Evolutionary conservation across 2,329 filamentous ascomycete species (phyloP), one percentile per base, ranked within the genome.

Genomic region (Neonectria magnoliae): DNA sequence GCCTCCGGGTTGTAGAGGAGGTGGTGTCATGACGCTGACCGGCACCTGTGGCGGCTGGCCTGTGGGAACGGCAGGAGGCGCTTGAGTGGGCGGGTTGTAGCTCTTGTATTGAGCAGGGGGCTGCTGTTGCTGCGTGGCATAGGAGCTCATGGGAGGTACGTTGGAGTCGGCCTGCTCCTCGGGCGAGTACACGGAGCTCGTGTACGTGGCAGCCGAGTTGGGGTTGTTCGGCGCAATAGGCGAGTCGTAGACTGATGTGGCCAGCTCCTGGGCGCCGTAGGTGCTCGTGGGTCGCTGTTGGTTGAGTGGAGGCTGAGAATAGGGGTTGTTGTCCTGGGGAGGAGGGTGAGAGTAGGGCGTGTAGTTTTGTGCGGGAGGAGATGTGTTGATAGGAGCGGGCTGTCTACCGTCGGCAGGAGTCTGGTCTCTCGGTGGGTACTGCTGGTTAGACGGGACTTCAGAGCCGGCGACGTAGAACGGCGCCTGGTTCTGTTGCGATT

Each of bases 181-280:
- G 6, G 82, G 79, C 5, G 83, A 83, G 71, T 85, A 84, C 31
- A 80, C 80, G 0, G 84, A 83, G 45, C 81, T 81, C 3, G 82
- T 79, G 70, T 82, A 86, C 2, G 82, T 79, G 22, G 79, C 78
- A 16, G 78, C 76, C 48, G 80, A 80, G 67, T 75, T 79, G 31
- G 81, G 80, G 73, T 83, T 84, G 75, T 86, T 83, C 6, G 83
- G 77, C 13, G 84, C 87, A 42, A 92, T 85, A 45, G 91, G 92
- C 4, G 91, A 92, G 77, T 94, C 91, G 74, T 94, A 94, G 10
- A 88, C 88, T 1, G 91, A 92, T 0, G 92, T 93, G 27, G 91
- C 90, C 51, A 95, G 83, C 79, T 95, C 92, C 78, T 94, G 92
- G 1, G 92, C 87, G 29, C 90, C 89, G 71, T 91, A 91, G 11